These are phyloP conservation scores for Saturnispora dispora DNA, from an alignment of 805 yeast genomes.

Conservation along the genomic window DNA sequence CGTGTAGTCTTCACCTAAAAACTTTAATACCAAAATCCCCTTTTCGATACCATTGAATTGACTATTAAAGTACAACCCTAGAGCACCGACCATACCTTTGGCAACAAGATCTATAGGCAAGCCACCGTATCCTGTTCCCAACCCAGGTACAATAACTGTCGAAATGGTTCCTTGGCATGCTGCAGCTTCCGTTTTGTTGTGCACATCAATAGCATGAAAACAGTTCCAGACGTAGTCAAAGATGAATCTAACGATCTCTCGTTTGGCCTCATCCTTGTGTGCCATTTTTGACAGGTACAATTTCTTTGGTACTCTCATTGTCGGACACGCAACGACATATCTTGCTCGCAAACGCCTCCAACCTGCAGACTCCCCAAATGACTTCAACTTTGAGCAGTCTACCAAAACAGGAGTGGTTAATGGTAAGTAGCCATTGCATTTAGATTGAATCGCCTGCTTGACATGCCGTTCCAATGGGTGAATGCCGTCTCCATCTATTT, in stretches of 20 bases:
- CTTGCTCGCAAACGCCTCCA: conserved; percentile 24
- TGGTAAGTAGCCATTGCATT: conserved; percentile 27
- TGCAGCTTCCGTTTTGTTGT: conserved; percentile 8
- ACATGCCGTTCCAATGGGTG: conserved; percentile 19
- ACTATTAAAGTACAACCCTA: conserved; percentile 12
- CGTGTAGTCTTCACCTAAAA: conserved; percentile 19
- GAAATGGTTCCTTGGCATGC: conserved; percentile 1
- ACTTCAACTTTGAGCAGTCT: conserved; percentile 18
- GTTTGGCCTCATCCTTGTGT: conserved; percentile 5
- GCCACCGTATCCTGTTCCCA: conserved; percentile 34
- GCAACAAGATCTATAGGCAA: conserved; percentile 27
- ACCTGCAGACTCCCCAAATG: conserved; percentile 21
- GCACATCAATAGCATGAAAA: conserved; percentile 20
- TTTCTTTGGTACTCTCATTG: conserved; percentile 31
- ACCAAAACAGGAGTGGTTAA: conserved; percentile 25
- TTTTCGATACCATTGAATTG: conserved; percentile 12
- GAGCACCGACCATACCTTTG: conserved; percentile 30
- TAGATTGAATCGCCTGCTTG: neutral
- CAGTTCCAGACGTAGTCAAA: conserved; percentile 33
- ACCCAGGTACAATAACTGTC: conserved; percentile 26
- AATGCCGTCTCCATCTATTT: conserved; percentile 10
- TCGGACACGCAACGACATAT: conserved; percentile 30
- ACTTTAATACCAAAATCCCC: conserved; percentile 20
- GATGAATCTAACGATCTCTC: conserved; percentile 17
- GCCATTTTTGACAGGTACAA: conserved; percentile 7